Evolutionary conservation across 202 grass and related monocot species (phyloP).

Genomic region (Digitaria exilis): DNA sequence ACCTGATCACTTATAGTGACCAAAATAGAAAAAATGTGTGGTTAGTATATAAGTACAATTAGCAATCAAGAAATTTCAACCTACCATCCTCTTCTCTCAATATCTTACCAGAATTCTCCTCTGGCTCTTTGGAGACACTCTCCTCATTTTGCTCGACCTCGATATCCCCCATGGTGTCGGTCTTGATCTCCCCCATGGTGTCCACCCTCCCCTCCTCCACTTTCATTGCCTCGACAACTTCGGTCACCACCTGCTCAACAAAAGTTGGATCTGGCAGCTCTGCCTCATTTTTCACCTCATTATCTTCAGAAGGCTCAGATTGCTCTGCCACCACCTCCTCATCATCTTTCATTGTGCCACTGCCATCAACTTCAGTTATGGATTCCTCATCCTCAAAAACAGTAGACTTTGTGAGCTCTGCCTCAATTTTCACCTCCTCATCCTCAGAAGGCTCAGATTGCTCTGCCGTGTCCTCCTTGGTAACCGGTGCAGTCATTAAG

Average conservation of each 20-base stretch:
- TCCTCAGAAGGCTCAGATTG: conserved; percentile 3
- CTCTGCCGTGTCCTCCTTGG: background rate
- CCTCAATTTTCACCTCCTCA: background rate
- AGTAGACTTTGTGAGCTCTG: background rate
- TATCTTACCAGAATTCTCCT: conserved; percentile 26
- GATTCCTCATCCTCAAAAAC: background rate
- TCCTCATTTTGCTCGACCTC: conserved; percentile 28
- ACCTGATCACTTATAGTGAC: background rate
- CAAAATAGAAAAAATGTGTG: background rate
- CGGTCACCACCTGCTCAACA: conserved; percentile 25
- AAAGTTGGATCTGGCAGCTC: background rate
- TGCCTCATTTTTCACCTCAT: background rate
- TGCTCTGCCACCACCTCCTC: conserved; percentile 11
- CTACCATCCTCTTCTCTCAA: conserved; percentile 41
- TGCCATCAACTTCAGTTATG: background rate
- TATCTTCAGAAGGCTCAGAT: conserved; percentile 1
- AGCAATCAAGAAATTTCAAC: conserved; percentile 10
- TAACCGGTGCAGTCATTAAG: background rate
- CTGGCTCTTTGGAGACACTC: conserved; percentile 25
- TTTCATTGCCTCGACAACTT: conserved; percentile 16
- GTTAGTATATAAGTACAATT: background rate
- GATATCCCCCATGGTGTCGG: conserved; percentile 18
- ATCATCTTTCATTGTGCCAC: background rate
- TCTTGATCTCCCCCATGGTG: conserved; percentile 22
- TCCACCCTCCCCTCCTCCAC: conserved; percentile 4